Evolutionary conservation across 2,329 filamentous ascomycete species (phyloP), one percentile per base, ranked within the genome.

Genomic region (Hawksworthiomyces lignivorus): DNA sequence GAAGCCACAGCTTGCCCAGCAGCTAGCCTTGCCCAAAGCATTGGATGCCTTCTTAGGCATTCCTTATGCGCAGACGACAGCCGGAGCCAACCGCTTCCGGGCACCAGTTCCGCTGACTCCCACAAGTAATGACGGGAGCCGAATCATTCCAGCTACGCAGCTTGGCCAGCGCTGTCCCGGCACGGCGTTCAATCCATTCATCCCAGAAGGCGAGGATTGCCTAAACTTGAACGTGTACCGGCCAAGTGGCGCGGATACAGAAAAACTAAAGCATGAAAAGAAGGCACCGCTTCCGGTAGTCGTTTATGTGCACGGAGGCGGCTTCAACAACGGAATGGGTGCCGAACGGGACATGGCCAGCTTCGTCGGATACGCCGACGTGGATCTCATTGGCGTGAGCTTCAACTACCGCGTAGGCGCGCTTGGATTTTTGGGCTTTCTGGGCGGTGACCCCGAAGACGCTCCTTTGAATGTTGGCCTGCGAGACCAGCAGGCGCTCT

Each of bases 351-450:
- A 84, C 53, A 74, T 82, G 48, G 70, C 68, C 0, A 73, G 73
- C 27, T 76, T 84, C 60, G 72, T 82, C 12, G 67, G 72, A 5
- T 81, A 73, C 63, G 60, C 69, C 3, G 60, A 62, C 20, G 55
- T 61, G 33, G 70, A 71, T 9, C 61, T 84, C 39, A 63, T 84
- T 31, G 74, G 65, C 26, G 68, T 82, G 38, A 73, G 68, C 55
- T 73, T 81, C 55, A 76, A 74, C 58, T 78, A 84, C 58, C 70
- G 82, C 9, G 68, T 85, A 36, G 77, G 78, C 3, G 72, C 76
- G 5, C 66, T 87, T 53, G 85, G 85, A 0, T 87, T 90, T 59
- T 59, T 86, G 21, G 71, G 44, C 0, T 46, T 31, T 75, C 9
- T 31, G n/a, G n/a, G 57, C 58, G 9, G 51, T 74, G 41, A 68